Percentiles rank a stretch among this genome's conserved stretches.
Evolutionary conservation across 2,329 filamentous ascomycete species (phyloP).

Genomic region (Pestalotiopsis sp.): DNA sequence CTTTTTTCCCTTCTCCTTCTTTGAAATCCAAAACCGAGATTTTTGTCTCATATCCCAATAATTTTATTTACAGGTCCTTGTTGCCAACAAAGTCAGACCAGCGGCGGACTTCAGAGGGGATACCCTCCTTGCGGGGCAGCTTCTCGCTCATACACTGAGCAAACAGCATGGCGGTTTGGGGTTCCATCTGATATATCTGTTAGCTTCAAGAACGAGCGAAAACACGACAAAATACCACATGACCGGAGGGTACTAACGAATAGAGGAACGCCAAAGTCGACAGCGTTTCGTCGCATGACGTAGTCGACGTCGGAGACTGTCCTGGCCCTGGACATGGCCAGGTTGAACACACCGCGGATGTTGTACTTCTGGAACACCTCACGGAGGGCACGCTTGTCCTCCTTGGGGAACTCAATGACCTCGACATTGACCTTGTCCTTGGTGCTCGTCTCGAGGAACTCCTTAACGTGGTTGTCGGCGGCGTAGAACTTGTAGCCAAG

Average conservation of each 20-base stretch:
- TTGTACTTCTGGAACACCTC: constrained; percentile 98
- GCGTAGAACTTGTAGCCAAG: constrained; percentile 95
- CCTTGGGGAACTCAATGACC: constrained; percentile 94
- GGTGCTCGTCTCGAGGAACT: constrained; percentile 73
- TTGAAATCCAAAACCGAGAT: neutral
- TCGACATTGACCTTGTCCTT: constrained; percentile 75
- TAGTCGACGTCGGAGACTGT: constrained; percentile 92
- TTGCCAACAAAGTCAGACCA: constrained; percentile 96
- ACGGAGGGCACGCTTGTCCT: constrained; percentile 91
- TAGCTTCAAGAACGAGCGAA: constrained; percentile 24
- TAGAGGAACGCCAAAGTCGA: constrained; percentile 95
- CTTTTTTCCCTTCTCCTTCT: constrained; percentile 4
- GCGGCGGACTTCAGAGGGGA: constrained; percentile 85
- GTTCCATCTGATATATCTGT: constrained; percentile 18
- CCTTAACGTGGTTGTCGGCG: constrained; percentile 79
- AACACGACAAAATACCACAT: constrained; percentile 31
- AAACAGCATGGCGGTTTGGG: constrained; percentile 90
- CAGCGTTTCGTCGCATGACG: constrained; percentile 96
- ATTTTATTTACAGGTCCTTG: constrained; percentile 68
- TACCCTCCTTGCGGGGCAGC: constrained; percentile 83
- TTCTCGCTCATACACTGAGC: constrained; percentile 97
- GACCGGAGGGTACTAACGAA: constrained; percentile 97
- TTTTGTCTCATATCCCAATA: neutral
- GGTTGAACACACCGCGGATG: constrained; percentile 93
- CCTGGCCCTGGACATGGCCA: constrained; percentile 82